phyloP scores from a whole-genome alignment of 2,329 filamentous ascomycete species.

The Incumbomyces delicatus region DNA sequence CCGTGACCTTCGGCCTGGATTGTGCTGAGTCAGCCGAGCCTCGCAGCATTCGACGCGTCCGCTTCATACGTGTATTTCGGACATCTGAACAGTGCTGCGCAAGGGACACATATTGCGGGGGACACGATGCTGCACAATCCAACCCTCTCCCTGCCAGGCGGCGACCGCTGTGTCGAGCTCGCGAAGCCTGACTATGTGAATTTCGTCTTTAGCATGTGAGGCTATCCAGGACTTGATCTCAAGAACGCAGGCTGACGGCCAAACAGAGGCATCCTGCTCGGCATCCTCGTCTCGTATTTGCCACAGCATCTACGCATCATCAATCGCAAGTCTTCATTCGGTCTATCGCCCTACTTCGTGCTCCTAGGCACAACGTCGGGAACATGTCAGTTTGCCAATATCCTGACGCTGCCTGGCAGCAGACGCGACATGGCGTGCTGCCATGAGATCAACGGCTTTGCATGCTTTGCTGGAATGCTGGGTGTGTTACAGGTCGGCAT shows the following conservation, averaged over 20 bases:
- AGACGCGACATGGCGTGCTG: slow-evolving; percentile 79
- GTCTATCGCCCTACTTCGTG: slow-evolving; percentile 91
- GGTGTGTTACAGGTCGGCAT: slow-evolving; percentile 85
- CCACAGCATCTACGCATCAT: slow-evolving; percentile 94
- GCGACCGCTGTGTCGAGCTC: slow-evolving; percentile 14
- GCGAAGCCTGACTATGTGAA: slow-evolving; percentile 19
- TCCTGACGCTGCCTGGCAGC: slow-evolving; percentile 75
- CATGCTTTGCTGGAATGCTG: slow-evolving; percentile 75
- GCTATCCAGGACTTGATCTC: not conserved
- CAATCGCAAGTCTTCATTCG: slow-evolving; percentile 72
- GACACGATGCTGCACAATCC: not conserved
- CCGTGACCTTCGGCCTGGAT: no score
- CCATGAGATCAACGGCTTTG: slow-evolving; percentile 65
- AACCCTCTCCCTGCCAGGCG: slow-evolving; percentile 1
- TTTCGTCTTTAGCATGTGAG: slow-evolving; percentile 19
- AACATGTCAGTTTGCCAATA: slow-evolving; percentile 83
- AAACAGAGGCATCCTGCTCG: slow-evolving; percentile 62
- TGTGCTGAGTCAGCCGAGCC: no score
- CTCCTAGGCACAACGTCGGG: slow-evolving; percentile 86
- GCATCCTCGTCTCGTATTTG: slow-evolving; percentile 85
- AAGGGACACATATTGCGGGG: no score
- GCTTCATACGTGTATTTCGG: no score
- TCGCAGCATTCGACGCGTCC: no score
- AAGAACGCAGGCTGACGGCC: not conserved
- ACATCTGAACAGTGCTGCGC: no score